Conservation (phyloP, 2,329 filamentous ascomycete genomes). For the Bisporella sp. region DNA sequence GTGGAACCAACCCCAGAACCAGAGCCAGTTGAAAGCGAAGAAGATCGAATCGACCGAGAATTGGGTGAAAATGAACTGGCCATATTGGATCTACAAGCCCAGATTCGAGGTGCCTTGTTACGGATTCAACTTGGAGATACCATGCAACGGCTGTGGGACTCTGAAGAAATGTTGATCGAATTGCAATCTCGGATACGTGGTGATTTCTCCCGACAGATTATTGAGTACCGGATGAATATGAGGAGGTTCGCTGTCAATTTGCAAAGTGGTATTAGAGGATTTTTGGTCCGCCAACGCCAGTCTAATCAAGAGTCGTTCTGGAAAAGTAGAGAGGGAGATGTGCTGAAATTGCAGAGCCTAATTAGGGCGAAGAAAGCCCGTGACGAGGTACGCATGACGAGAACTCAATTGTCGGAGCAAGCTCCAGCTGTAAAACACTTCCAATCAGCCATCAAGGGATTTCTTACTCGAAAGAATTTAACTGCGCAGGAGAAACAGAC, state of each 20-base stretch:
- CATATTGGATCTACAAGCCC: constrained; percentile 77
- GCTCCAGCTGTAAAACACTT: constrained; percentile 59
- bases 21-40: constrained; percentile 74
- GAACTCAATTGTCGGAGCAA: constrained; percentile 53
- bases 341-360: constrained; percentile 77
- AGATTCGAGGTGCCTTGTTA: constrained; percentile 73
- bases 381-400: constrained; percentile 47
- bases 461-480: constrained; percentile 53
- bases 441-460: constrained; percentile 60
- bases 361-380: constrained; percentile 63
- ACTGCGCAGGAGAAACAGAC: constrained; percentile 50
- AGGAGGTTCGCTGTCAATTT: constrained; percentile 69
- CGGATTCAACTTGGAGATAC: constrained; percentile 69
- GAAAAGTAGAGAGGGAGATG: constrained; percentile 62
- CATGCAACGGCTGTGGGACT: constrained; percentile 89
- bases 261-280: constrained; percentile 73
- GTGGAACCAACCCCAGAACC: constrained; percentile 74
- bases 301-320: constrained; percentile 58
- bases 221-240: constrained; percentile 78
- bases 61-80: constrained; percentile 66
- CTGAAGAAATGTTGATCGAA: constrained; percentile 69
- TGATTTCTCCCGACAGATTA: constrained; percentile 78
- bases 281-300: constrained; percentile 60
- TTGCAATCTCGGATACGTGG: constrained; percentile 83
- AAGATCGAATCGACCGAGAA: constrained; percentile 79